Conservation (phyloP, 352 stramenopile species). For the Thraustotheca clavata region DNA sequence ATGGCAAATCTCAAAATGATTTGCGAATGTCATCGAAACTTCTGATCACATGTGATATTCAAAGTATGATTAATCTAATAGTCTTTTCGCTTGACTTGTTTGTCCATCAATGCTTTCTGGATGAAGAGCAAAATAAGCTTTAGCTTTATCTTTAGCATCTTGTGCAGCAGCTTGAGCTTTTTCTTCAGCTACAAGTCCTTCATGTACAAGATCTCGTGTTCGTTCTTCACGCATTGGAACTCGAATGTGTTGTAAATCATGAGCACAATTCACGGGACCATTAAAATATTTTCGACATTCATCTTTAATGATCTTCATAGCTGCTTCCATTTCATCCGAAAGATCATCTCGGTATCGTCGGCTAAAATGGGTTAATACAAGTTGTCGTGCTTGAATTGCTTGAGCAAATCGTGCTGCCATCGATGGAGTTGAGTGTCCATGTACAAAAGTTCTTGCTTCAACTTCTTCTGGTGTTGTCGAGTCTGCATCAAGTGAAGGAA, state of each 20-base stretch:
- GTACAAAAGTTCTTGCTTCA: slow-evolving; percentile 5
- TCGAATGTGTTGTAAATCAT: slow-evolving; percentile 1
- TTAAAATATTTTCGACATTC: not conserved
- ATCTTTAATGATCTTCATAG: not conserved
- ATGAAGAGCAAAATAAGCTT: not conserved
- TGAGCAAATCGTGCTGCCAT: not conserved
- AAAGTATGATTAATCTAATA: not conserved
- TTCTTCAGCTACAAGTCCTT: not conserved
- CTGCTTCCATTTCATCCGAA: slow-evolving; percentile 7
- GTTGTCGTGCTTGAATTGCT: not conserved
- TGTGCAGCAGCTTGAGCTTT: not conserved
- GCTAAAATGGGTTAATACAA: slow-evolving; percentile 13
- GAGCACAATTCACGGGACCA: slow-evolving; percentile 4
- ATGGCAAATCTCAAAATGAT: too few relatives aligned
- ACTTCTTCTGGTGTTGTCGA: not conserved
- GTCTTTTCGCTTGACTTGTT: not conserved
- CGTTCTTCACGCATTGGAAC: not conserved
- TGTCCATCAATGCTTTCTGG: not conserved
- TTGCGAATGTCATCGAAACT: not conserved
- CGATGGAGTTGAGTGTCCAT: slow-evolving; percentile 10
- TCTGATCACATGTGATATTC: too few relatives aligned
- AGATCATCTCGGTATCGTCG: slow-evolving; percentile 10
- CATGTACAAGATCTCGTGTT: not conserved
- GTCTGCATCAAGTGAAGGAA: not conserved
- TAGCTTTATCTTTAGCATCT: slow-evolving; percentile 1